phyloP scores from a whole-genome alignment of 1,284 basidiomycete genomes.

The Cryptococcus wingfieldii region DNA sequence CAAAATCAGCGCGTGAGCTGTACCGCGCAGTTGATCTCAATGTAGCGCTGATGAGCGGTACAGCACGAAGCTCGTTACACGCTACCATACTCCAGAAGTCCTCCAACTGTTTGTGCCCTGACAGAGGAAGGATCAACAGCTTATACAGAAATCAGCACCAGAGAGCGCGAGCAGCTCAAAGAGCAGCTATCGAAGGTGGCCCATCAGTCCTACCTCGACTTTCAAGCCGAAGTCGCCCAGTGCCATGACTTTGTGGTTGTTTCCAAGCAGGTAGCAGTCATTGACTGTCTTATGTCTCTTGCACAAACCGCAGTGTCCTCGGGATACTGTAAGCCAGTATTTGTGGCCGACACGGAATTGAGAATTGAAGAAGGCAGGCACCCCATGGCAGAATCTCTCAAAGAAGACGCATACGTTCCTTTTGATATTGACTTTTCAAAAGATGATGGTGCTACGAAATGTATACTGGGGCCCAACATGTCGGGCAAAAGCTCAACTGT shows the following conservation, averaged over 20 bases:
- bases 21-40: neutral
- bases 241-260: slow-evolving; percentile 68
- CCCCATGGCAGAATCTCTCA: slow-evolving; percentile 68
- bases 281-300: slow-evolving; percentile 50
- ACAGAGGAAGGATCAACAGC: neutral
- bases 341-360: slow-evolving; percentile 60
- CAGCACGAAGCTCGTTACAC: slow-evolving; percentile 68
- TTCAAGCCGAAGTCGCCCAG: slow-evolving; percentile 66
- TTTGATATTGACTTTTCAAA: slow-evolving; percentile 46
- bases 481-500: slow-evolving; percentile 48
- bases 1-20: slow-evolving; percentile 63
- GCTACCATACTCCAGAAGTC: slow-evolving; percentile 78
- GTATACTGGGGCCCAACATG: slow-evolving; percentile 44
- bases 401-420: slow-evolving; percentile 74
- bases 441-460: slow-evolving; percentile 44
- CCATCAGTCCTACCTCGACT: slow-evolving; percentile 61
- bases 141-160: slow-evolving; percentile 44
- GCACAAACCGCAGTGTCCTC: slow-evolving; percentile 40
- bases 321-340: slow-evolving; percentile 61
- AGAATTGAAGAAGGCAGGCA: slow-evolving; percentile 56
- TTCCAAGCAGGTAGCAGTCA: slow-evolving; percentile 66
- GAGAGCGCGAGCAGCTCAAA: slow-evolving; percentile 69
- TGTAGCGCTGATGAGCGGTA: slow-evolving; percentile 8
- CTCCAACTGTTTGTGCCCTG: slow-evolving; percentile 51
- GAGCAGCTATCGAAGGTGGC: slow-evolving; percentile 69